Evolutionary conservation across 768 basidiomycete species (phyloP), one percentile per base, ranked within the genome.

Genomic region (Naganishia vishniacii): DNA sequence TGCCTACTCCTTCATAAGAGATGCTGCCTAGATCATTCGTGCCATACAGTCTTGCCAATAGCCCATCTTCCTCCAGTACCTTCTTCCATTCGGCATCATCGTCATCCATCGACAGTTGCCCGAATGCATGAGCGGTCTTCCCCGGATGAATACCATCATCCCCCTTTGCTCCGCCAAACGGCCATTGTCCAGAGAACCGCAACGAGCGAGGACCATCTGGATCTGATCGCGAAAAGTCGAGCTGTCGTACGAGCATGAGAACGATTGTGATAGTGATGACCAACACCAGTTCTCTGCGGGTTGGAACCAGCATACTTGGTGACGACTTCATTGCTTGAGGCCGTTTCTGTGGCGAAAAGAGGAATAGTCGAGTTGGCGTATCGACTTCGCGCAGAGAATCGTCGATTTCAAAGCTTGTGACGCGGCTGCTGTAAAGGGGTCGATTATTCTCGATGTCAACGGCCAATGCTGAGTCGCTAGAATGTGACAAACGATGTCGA

Each of bases 241-340:
- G 78, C 77, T 91, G 88, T 73, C 86, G 88, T 41, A 88, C 83
- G 47, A 91, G 75, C 29, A 87, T 77, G 72, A 90, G 88, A 53
- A 84, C 76, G 16, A 83, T 79, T 32, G 88, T 74, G 11, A 85
- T 83, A 69, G 86, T 83, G 37, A 89, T 78, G 65, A 88, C 70
- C 69, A 92, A 82, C 11, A 84, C 80, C 32, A 87, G 69, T 77
- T 92, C 91, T 67, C 89, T 84, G 68, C 86, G 83, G 49, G 82
- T 87, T 12, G 86, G 89, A 37, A 75, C 37, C 12, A 56, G 40
- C 23, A n/a, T 56, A 29, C 15, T 56, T 12, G 53, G 11, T 13
- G 53, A 20, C 26, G 34, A 15, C 11, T 40, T 16, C 53, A 56
- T 56, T 26, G 34, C 8, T 0, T 32, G 18, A 20, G 15, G 23